Evolutionary conservation across 2,329 filamentous ascomycete species (phyloP).

Genomic region (Plectosphaerella sp.): DNA sequence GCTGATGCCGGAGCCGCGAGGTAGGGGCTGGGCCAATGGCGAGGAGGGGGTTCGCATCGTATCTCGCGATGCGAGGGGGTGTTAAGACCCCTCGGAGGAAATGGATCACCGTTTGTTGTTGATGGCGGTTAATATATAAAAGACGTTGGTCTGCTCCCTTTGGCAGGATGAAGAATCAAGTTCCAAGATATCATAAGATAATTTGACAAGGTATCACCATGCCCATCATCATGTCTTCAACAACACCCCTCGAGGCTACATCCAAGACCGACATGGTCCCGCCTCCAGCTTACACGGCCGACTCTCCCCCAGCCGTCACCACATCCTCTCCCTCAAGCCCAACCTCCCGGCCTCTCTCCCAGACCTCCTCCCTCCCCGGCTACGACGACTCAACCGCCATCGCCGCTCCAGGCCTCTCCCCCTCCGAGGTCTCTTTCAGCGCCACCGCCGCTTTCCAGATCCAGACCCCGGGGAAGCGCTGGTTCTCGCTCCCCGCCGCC

Average conservation of each 20-base stretch:
- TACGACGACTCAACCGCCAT: conserved; percentile 18
- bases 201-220: too few relatives aligned
- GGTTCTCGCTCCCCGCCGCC: conserved; percentile 36
- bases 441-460: conserved; percentile 44
- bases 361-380: conserved; percentile 19
- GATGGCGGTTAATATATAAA: too few relatives aligned
- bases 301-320: neutral
- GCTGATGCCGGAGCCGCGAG: too few relatives aligned
- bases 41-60: too few relatives aligned
- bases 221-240: neutral
- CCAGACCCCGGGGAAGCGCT: conserved; percentile 37
- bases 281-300: neutral
- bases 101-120: too few relatives aligned
- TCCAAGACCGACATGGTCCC: neutral
- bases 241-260: neutral
- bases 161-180: too few relatives aligned
- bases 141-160: too few relatives aligned
- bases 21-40: too few relatives aligned
- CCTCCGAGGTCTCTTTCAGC: conserved; percentile 24
- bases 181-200: too few relatives aligned
- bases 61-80: too few relatives aligned
- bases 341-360: conserved; percentile 3
- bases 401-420: conserved; percentile 4
- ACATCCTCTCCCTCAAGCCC: neutral
- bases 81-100: too few relatives aligned